Conservation (phyloP, 148 eudicot genomes). For the Vaccinium corymbosum region DNA sequence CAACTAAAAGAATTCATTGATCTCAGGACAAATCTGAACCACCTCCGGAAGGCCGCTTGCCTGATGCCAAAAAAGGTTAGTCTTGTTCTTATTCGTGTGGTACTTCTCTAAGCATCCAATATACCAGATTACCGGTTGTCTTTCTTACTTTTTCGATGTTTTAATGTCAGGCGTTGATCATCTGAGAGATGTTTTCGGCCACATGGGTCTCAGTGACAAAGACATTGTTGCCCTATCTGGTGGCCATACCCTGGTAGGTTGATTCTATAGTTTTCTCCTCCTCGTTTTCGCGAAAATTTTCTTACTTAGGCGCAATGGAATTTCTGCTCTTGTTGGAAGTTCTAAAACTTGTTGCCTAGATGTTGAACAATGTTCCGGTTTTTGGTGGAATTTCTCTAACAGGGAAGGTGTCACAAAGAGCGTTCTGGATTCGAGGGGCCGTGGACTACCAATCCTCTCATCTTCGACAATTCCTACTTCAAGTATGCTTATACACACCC, state of each 20-base stretch:
- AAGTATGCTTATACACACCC: constrained; percentile 31
- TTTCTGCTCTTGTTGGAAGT: background rate
- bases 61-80: constrained; percentile 81
- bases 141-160: background rate
- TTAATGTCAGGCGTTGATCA: constrained; percentile 61
- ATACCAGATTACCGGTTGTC: background rate
- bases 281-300: background rate
- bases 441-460: constrained; percentile 83
- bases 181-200: constrained; percentile 70
- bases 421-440: constrained; percentile 94
- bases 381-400: background rate
- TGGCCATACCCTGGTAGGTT: constrained; percentile 81
- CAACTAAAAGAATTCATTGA: background rate
- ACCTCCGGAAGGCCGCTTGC: constrained; percentile 86
- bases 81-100: background rate
- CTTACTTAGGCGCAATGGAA: background rate
- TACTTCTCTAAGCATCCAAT: background rate
- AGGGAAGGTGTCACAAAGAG: constrained; percentile 98
- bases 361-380: background rate
- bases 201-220: constrained; percentile 85
- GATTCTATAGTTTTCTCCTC: background rate
- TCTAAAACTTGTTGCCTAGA: background rate
- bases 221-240: constrained; percentile 94
- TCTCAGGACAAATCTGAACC: constrained; percentile 77
- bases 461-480: constrained; percentile 87